A percentile compares a stretch with the other conserved stretches of the same genome.
phyloP scores from a whole-genome alignment of 2,329 filamentous ascomycete species.

The Alternaria arborescens region DNA sequence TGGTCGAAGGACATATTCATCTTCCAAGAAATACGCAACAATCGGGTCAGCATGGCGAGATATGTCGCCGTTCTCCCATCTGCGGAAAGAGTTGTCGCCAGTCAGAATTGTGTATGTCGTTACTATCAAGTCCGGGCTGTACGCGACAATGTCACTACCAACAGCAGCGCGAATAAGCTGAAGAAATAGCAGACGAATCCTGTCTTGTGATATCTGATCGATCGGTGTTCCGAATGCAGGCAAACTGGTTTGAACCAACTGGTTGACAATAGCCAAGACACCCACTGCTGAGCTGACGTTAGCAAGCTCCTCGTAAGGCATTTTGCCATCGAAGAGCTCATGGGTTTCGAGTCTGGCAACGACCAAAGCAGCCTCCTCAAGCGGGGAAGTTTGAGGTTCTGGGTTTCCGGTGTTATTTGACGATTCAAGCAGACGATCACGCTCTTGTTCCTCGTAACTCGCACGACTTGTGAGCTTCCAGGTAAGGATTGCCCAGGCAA shows the following conservation, averaged over 20 bases:
- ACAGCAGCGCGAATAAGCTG: conserved; percentile 75
- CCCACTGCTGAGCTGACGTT: conserved; percentile 34
- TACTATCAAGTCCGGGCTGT: conserved; percentile 74
- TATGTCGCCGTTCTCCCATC: conserved; percentile 36
- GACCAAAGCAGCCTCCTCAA: conserved; percentile 41
- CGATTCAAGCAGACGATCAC: conserved; percentile 38
- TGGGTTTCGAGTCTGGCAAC: conserved; percentile 33
- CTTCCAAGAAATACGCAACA: conserved; percentile 63
- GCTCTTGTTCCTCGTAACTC: conserved; percentile 37
- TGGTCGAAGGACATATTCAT: conserved; percentile 63
- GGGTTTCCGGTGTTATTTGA: conserved; percentile 22
- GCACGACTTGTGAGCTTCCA: conserved; percentile 38
- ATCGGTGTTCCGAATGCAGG: conserved; percentile 58
- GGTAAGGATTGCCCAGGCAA: conserved; percentile 79
- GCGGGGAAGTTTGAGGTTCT: conserved; percentile 23
- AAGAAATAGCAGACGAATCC: conserved; percentile 71
- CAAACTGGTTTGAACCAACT: conserved; percentile 37
- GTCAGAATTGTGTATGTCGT: conserved; percentile 70
- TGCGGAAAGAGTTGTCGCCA: conserved; percentile 56
- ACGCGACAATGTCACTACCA: conserved; percentile 67
- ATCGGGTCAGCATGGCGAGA: conserved; percentile 45
- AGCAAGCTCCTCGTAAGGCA: conserved; percentile 39
- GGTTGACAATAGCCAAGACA: conserved; percentile 37
- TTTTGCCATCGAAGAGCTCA: conserved; percentile 38
- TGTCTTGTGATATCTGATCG: conserved; percentile 65